Evolutionary conservation across 306 rosid genomes (phyloP), one percentile per base, ranked within the genome.

Genomic region (Corylus americana): DNA sequence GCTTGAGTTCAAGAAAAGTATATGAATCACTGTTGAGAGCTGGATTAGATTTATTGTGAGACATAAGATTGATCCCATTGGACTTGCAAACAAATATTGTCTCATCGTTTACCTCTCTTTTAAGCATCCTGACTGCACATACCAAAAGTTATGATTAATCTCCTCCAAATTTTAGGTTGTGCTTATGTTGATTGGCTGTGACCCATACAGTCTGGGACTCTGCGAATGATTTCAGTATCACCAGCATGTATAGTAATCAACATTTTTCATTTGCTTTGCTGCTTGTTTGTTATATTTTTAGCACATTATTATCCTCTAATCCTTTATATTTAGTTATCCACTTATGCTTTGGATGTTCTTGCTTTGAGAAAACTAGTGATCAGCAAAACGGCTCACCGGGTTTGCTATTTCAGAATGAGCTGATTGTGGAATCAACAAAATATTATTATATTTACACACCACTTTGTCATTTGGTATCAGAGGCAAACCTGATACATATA

Each of bases 401-500:
- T 35, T 16, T 16, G 20, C 45, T 42, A 67, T 9, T 42, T 42
- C 72, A 2, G 39, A 67, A 67, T 67, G 22, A 67, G 51, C n/a
- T 39, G 27, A 67, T n/a, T 42, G 22, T 42, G 72, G 51, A 39
- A 7, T 8, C 29, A 18, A 37, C 51, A 64, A 67, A 67, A 37
- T 31, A 31, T 63, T 67, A 67, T 67, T 39, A 67, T 67, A 67
- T 67, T 17, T 67, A 67, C 72, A 67, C 5, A 67, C 25, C 3
- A 67, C 29, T 67, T 67, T 18, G 27, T 67, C 16, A 35, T 66
- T 66, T 8, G 49, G 49, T 3, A 62, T 85, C 9, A 77, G 20
- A n/a, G 55, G 49, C 9, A 48, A 22, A 73, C 51, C 29, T 37
- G 44, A 49, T 4, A 62, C 53, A 57, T 55, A n/a, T 20, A 25